phyloP scores from a whole-genome alignment of 495 filamentous ascomycete species.

The Delitschia confertaspora region DNA sequence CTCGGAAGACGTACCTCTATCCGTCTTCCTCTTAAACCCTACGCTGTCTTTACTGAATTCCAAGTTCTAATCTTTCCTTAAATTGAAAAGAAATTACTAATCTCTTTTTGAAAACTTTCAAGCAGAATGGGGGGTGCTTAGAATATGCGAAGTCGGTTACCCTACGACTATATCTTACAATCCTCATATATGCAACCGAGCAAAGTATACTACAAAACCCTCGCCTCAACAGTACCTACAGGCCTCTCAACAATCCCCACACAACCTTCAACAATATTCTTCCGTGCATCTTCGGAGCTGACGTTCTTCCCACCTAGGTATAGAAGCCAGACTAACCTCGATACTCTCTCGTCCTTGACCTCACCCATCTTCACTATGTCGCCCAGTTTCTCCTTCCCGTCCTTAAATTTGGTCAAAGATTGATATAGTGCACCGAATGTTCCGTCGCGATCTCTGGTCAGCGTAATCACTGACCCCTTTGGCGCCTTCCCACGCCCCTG shows the following conservation, averaged over 20 bases:
- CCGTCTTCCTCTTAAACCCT: no score
- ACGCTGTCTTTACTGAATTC: no score
- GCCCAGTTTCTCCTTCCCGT: slow-evolving; percentile 36
- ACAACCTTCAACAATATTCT: slow-evolving; percentile 76
- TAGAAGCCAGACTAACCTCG: slow-evolving; percentile 75
- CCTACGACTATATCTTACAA: no score
- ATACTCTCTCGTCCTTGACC: slow-evolving; percentile 69
- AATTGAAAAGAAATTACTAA: no score
- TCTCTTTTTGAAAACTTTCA: no score
- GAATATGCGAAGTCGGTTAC: no score
- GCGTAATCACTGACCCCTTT: slow-evolving; percentile 63
- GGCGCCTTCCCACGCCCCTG: slow-evolving; percentile 60
- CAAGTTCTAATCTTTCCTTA: no score
- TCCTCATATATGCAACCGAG: no score
- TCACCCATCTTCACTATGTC: slow-evolving; percentile 48
- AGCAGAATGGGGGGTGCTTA: no score
- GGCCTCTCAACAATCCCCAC: slow-evolving; percentile 84
- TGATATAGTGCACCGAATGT: slow-evolving; percentile 61
- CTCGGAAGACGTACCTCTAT: no score
- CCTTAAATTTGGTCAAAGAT: slow-evolving; percentile 33
- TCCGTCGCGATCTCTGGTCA: slow-evolving; percentile 60
- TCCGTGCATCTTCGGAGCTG: slow-evolving; percentile 70
- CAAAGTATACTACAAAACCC: slow-evolving; percentile 52
- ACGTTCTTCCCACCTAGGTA: slow-evolving; percentile 84
- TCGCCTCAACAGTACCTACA: slow-evolving; percentile 72